Percentiles rank a stretch among this genome's conserved stretches.
phyloP scores from a whole-genome alignment of 495 filamentous ascomycete genomes.

The Mycothermus thermophilus region DNA sequence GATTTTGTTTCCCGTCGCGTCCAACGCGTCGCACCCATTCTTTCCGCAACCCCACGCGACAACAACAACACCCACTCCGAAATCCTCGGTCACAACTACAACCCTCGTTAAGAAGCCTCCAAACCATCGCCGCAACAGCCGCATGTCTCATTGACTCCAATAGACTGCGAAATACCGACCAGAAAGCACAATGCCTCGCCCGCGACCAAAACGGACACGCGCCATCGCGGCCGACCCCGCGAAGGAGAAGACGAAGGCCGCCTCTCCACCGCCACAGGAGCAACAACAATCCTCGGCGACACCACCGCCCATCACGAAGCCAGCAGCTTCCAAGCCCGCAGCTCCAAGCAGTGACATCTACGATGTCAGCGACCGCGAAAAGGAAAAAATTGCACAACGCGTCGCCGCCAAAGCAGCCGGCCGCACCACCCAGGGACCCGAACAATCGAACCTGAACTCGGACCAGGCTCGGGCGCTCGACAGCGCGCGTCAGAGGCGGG shows the following conservation, averaged over 20 bases:
- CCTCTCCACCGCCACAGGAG: background rate
- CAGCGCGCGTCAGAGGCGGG: conserved; percentile 19
- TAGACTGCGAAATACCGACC: too few relatives aligned
- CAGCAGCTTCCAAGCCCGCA: conserved; percentile 3
- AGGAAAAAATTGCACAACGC: conserved; percentile 18
- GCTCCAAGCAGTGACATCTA: conserved; percentile 24
- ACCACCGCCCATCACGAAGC: conserved; percentile 4
- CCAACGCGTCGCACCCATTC: too few relatives aligned
- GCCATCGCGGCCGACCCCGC: conserved; percentile 20
- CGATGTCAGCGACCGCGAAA: conserved; percentile 33
- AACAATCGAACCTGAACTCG: conserved; percentile 6
- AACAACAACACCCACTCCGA: too few relatives aligned
- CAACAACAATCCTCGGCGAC: conserved; percentile 5
- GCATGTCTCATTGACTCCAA: too few relatives aligned
- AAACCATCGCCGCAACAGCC: too few relatives aligned
- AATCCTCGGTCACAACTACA: too few relatives aligned
- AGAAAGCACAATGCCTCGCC: conserved; percentile 33
- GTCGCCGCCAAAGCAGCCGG: background rate
- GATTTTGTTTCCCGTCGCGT: too few relatives aligned
- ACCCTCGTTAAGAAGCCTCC: too few relatives aligned
- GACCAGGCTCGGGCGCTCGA: conserved; percentile 22
- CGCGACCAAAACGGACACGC: conserved; percentile 25
- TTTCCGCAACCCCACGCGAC: too few relatives aligned
- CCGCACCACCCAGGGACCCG: background rate
- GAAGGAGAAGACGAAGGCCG: too few relatives aligned